These are phyloP conservation scores for Monascus ruber DNA, from an alignment of 2,329 filamentous ascomycete species.

Conservation along the genomic window DNA sequence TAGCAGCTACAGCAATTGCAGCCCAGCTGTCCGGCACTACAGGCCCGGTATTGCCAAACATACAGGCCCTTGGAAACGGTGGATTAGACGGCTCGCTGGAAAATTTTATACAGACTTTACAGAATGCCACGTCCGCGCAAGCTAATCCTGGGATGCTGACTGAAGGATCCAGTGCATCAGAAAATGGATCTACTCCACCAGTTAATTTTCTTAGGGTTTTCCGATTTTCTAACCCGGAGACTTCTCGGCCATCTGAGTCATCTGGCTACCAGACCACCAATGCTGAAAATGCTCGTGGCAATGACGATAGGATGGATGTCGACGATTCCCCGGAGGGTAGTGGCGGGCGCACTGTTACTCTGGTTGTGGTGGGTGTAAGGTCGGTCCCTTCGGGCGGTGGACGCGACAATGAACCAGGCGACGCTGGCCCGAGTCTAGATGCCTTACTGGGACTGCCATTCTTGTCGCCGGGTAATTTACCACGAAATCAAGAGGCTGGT, in stretches of 20 bases:
- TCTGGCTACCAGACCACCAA: slow-evolving; percentile 14
- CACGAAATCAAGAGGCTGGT: slow-evolving; percentile 32
- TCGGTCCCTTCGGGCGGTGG: slow-evolving; percentile 48
- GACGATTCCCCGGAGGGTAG: slow-evolving; percentile 30
- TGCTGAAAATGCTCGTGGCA: slow-evolving; percentile 12
- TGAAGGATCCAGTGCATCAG: slow-evolving; percentile 22
- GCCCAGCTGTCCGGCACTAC: slow-evolving; percentile 53
- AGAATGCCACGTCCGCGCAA: slow-evolving; percentile 50
- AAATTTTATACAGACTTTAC: slow-evolving; percentile 51
- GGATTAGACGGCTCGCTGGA: slow-evolving; percentile 52
- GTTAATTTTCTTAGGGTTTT: slow-evolving; percentile 61
- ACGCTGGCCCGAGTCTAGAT: slow-evolving; percentile 31
- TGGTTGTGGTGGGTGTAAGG: slow-evolving; percentile 59
- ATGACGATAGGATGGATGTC: slow-evolving; percentile 25
- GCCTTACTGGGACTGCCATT: slow-evolving; percentile 36
- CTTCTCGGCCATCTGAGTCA: slow-evolving; percentile 13
- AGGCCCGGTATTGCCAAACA: slow-evolving; percentile 43
- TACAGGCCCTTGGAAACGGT: slow-evolving; percentile 42
- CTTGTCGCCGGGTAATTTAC: slow-evolving; percentile 31
- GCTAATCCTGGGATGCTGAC: slow-evolving; percentile 28
- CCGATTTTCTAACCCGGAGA: slow-evolving; percentile 47
- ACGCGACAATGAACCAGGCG: slow-evolving; percentile 32
- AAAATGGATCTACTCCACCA: slow-evolving; percentile 39
- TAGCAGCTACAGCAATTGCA: slow-evolving; percentile 53
- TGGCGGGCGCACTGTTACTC: slow-evolving; percentile 52